Evolutionary conservation across 768 basidiomycete species (phyloP).

Genomic region (Mycena alexandri): DNA sequence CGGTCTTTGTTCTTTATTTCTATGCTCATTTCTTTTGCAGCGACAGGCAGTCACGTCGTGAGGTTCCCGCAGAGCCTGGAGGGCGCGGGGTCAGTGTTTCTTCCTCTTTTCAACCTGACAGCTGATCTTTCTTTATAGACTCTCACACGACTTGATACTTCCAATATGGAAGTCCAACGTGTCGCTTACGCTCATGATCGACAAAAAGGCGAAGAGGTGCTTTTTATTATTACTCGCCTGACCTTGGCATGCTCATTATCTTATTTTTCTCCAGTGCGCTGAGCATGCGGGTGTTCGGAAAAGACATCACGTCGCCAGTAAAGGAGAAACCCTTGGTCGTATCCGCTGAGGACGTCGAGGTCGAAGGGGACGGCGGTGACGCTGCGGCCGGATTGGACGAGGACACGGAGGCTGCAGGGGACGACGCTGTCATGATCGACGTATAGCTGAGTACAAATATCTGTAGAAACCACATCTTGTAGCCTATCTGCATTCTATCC

Average conservation of each 20-base stretch:
- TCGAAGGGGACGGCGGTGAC: background rate
- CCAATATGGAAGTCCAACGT: slow-evolving; percentile 96
- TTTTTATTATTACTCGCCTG: slow-evolving; percentile 26
- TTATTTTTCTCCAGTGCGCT: slow-evolving; percentile 70
- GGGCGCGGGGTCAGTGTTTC: slow-evolving; percentile 64
- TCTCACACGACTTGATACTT: slow-evolving; percentile 86
- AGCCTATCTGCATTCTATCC: background rate
- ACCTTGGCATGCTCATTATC: slow-evolving; percentile 12
- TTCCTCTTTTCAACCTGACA: background rate
- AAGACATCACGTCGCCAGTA: slow-evolving; percentile 71
- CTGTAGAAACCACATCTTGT: slow-evolving; percentile 5
- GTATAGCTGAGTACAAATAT: slow-evolving; percentile 2
- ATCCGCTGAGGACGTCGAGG: slow-evolving; percentile 13
- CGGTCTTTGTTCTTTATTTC: slow-evolving; percentile 24
- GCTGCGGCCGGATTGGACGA: background rate
- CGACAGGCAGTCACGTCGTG: slow-evolving; percentile 78
- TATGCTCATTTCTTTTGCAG: slow-evolving; percentile 50
- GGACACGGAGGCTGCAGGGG: background rate
- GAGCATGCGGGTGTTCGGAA: slow-evolving; percentile 86
- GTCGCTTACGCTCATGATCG: slow-evolving; percentile 92
- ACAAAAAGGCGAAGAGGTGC: slow-evolving; percentile 96
- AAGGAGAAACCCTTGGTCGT: slow-evolving; percentile 17
- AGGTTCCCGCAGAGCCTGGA: slow-evolving; percentile 68
- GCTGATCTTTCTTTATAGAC: slow-evolving; percentile 52
- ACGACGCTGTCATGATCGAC: slow-evolving; percentile 12